Percentiles rank a stretch among this genome's conserved stretches.
Conservation (phyloP, 2,329 filamentous ascomycete genomes). For the Cylindrodendrum hubeiense region DNA sequence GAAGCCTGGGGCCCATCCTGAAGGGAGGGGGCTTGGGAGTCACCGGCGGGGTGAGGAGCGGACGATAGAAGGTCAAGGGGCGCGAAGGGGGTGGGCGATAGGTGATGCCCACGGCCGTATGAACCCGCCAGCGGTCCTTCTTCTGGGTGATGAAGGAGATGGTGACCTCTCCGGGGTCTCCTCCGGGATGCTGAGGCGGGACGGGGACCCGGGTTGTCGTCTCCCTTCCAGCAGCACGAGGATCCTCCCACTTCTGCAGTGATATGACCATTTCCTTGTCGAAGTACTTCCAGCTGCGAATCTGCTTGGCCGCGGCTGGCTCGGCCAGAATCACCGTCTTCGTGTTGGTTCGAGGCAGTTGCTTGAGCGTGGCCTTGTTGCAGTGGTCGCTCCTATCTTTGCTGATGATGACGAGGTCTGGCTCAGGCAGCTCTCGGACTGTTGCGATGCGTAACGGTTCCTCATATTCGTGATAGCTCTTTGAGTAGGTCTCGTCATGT, state of each 20-base stretch:
- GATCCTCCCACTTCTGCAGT: conserved; percentile 61
- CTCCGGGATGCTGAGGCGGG: conserved; percentile 63
- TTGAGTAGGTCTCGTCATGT: conserved; percentile 50
- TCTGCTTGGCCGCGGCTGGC: conserved; percentile 72
- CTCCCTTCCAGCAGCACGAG: conserved; percentile 49
- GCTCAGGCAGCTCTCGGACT: conserved; percentile 54
- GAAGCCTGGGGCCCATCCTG: conserved; percentile 15
- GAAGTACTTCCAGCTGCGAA: conserved; percentile 78
- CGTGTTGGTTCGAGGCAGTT: conserved; percentile 66
- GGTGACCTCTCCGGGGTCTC: conserved; percentile 75
- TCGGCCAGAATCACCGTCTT: conserved; percentile 76
- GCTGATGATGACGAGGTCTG: conserved; percentile 61
- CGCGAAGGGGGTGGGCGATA: conserved; percentile 69
- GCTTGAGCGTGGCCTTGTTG: conserved; percentile 75
- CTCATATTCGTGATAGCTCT: conserved; percentile 61
- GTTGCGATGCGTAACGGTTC: conserved; percentile 70
- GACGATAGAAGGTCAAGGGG: conserved; percentile 33
- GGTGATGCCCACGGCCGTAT: conserved; percentile 78
- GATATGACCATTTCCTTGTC: conserved; percentile 60
- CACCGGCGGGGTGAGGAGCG: conserved; percentile 30
- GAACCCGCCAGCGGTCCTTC: conserved; percentile 69
- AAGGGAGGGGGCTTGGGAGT: conserved; percentile 22
- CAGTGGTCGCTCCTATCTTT: conserved; percentile 73
- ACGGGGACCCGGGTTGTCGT: conserved; percentile 62
- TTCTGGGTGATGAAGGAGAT: conserved; percentile 75